These are phyloP conservation scores for Xylaria curta DNA, from an alignment of 495 filamentous ascomycete genomes.

Conservation along the genomic window DNA sequence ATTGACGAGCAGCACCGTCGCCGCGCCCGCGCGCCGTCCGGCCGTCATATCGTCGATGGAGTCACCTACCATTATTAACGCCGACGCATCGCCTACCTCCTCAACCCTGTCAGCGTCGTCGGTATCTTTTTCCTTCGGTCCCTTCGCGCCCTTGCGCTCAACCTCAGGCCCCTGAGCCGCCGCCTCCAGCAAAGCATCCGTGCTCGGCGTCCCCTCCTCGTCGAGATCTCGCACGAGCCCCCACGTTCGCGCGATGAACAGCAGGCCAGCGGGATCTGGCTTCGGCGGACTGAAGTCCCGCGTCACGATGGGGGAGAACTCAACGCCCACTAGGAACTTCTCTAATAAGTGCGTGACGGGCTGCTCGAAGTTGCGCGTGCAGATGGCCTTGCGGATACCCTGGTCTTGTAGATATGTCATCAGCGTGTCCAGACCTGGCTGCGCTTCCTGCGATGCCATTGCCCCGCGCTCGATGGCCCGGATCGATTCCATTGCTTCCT, in stretches of 20 bases:
- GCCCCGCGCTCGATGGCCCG: constrained; percentile 78
- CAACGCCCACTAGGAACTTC: constrained; percentile 70
- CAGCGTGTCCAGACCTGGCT: constrained; percentile 74
- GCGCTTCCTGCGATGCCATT: constrained; percentile 79
- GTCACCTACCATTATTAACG: constrained; percentile 75
- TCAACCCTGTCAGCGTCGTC: constrained; percentile 25
- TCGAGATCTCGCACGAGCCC: constrained; percentile 61
- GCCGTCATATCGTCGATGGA: constrained; percentile 94
- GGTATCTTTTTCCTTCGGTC: neutral
- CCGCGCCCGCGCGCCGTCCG: constrained; percentile 81
- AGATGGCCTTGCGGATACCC: constrained; percentile 77
- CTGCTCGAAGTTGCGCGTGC: constrained; percentile 92
- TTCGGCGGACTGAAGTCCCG: constrained; percentile 85
- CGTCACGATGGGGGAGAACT: constrained; percentile 85
- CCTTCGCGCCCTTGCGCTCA: constrained; percentile 29
- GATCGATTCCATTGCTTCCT: constrained; percentile 72
- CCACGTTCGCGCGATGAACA: constrained; percentile 83
- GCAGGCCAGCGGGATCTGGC: constrained; percentile 84
- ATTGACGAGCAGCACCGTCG: constrained; percentile 86
- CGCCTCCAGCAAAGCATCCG: constrained; percentile 31
- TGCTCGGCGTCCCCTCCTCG: constrained; percentile 34
- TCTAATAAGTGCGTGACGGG: constrained; percentile 68
- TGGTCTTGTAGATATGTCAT: constrained; percentile 80
- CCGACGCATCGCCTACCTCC: constrained; percentile 53
- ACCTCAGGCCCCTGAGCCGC: constrained; percentile 23